Base-by-base conservation (phyloP, 768 basidiomycete species). In the Trametes maxima region DNA sequence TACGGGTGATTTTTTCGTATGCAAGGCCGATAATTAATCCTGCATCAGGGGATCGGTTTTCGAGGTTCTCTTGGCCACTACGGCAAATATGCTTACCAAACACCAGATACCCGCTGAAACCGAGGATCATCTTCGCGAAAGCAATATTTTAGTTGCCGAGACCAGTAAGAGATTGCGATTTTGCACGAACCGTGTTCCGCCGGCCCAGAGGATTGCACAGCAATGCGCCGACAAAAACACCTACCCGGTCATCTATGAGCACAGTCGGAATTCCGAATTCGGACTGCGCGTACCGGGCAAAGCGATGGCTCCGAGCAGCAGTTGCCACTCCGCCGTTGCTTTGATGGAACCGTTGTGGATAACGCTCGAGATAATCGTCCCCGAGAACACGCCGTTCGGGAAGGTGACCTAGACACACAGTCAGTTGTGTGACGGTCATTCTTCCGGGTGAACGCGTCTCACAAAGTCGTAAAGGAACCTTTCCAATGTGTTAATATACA, bases 391-490 rank as follows among this genome's bases (percentile, higher is more conserved):
- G 17, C 87, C 86, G 64, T 89, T 89, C 0, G 87, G 89, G 70
- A 88, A 90, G 5, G 85, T 85, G 33, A 90, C 79, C 84, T 85
- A 36, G n/a, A 13, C 36, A 24, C 11, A 22, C 47, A 2, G 13
- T n/a, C 25, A 56, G 16, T 59, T 22, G 36, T 49, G 56, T 13
- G 24, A 10, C n/a, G 33, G 44, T 19, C 12, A 25, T 11, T 16
- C 13, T 21, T 5, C 42, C 8, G 40, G 12, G 43, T 35, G 36
- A 21, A 40, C 22, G 19, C 12, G 69, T 55, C 71, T 62, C 65
- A 82, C 83, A 59, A 88, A 88, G 72, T 89, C 88, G 66, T 89
- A 89, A 43, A 88, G 77, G 73, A 87, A 87, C 86, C 85, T 86
- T 54, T 37, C 35, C 48, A 25, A 13, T 1, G 33, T 13, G 36